Base-by-base conservation (phyloP, 108 stramenopile genomes). In the Cylindrotheca closterium region DNA sequence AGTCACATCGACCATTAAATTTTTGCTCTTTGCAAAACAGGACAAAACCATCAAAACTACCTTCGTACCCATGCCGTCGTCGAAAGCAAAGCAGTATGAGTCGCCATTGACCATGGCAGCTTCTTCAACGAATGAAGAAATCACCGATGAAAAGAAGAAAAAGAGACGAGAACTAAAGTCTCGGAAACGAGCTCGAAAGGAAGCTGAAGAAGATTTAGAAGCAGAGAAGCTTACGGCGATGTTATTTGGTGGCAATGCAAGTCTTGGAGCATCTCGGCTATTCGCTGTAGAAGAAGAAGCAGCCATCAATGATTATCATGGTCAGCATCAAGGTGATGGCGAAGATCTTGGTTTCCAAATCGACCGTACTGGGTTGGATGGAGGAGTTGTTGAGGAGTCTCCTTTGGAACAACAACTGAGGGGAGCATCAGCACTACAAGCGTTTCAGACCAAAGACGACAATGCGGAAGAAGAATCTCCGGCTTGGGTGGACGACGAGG, bases 401-500 rank as follows among this genome's bases (percentile, higher is more conserved):
- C 19, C 0, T 30, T 4, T 15, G 17, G 17, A 47, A 8, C 28
- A 46, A 46, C 29, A 55, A 25, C 21, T 15, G 2, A 57, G 56
- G 60, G n/a, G 18, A 15, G 28, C 8, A 15, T 26, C 15, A 70
- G 42, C 47, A 25, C 47, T 12, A 32, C 67, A 48, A 19, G 47
- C 27, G 21, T 19, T 12, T 22, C 47, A 61, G 34, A 28, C 30
- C 15, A 54, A 60, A 2, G 32, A 57, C 1, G 47, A 34, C 3
- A 56, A 60, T 33, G 28, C 27, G 2, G 55, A 61, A 25, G 33
- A 33, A 18, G 34, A 52, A 55, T 62, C 34, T 3, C 64, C 76
- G 0, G 71, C 64, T 8, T 84, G 83, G 83, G 63, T 62, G 4
- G 83, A 84, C 58, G 60, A 66, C 4, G 83, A 84, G 47, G 77